Percentiles rank a stretch among this genome's conserved stretches.
Evolutionary conservation across 2,329 filamentous ascomycete genomes (phyloP).

Genomic region (Trichoderma polysporum): DNA sequence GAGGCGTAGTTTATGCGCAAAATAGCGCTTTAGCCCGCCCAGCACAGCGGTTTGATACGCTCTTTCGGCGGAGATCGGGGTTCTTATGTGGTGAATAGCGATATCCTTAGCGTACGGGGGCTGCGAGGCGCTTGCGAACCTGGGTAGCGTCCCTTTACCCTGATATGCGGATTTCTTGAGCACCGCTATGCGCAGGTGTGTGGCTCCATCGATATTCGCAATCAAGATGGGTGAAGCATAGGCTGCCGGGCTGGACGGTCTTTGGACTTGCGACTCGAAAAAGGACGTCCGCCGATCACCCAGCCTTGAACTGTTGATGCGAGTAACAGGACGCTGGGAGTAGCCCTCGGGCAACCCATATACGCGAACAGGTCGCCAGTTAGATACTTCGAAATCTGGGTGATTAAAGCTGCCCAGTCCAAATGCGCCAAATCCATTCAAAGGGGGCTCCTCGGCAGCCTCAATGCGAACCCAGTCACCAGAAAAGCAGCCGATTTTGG

Average conservation of each 20-base stretch:
- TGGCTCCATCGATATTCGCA: constrained; percentile 76
- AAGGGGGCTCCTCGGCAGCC: constrained; percentile 69
- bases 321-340: constrained; percentile 58
- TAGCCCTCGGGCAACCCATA: constrained; percentile 83
- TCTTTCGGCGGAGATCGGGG: constrained; percentile 82
- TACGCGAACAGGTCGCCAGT: constrained; percentile 83
- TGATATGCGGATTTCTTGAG: constrained; percentile 55
- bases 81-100: constrained; percentile 83
- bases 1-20: constrained; percentile 77
- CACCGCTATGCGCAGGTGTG: constrained; percentile 76
- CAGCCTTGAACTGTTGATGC: constrained; percentile 56
- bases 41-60: constrained; percentile 83
- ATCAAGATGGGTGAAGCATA: constrained; percentile 86
- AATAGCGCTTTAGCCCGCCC: constrained; percentile 82
- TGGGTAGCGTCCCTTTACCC: constrained; percentile 53
- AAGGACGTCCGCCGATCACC: constrained; percentile 58
- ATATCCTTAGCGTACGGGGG: constrained; percentile 71
- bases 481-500: constrained; percentile 92
- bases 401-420: constrained; percentile 62
- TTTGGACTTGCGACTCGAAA: constrained; percentile 67
- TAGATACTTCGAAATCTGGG: constrained; percentile 55
- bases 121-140: constrained; percentile 54
- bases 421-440: constrained; percentile 64
- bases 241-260: constrained; percentile 56
- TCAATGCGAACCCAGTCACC: constrained; percentile 95